Evolutionary conservation across 1,284 basidiomycete species (phyloP).

Genomic region (Veloboletus limbatus): DNA sequence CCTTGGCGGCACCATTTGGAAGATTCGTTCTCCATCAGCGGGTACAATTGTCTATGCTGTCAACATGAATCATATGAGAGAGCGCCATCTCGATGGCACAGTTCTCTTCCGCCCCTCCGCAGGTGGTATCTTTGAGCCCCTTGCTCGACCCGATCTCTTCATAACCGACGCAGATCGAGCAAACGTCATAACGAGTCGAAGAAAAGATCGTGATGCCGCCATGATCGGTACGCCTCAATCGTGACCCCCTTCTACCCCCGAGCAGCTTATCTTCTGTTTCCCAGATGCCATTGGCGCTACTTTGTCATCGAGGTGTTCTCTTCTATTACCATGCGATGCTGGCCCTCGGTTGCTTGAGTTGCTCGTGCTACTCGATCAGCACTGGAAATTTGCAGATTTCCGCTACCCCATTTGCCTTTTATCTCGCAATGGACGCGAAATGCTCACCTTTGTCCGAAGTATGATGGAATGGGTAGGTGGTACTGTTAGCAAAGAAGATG

Average conservation of each 20-base stretch:
- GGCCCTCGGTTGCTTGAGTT: conserved; percentile 93
- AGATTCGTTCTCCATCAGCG: conserved; percentile 93
- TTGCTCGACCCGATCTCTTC: conserved; percentile 86
- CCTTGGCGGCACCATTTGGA: conserved; percentile 97
- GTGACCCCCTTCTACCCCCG: background rate
- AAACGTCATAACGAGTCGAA: conserved; percentile 77
- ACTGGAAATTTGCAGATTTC: conserved; percentile 88
- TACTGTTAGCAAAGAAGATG: conserved; percentile 85
- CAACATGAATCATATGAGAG: conserved; percentile 94
- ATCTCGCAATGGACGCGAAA: conserved; percentile 87
- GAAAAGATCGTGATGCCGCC: conserved; percentile 89
- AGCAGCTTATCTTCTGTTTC: conserved; percentile 7
- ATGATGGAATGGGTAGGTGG: conserved; percentile 99
- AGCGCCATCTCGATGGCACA: conserved; percentile 95
- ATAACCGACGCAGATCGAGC: conserved; percentile 92
- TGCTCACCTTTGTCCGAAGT: conserved; percentile 91
- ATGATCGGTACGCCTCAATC: conserved; percentile 65
- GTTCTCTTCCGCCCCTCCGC: conserved; percentile 72
- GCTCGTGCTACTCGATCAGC: conserved; percentile 93
- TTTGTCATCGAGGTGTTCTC: conserved; percentile 70
- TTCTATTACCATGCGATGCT: conserved; percentile 91
- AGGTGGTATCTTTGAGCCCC: conserved; percentile 82
- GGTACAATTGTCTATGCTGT: conserved; percentile 97
- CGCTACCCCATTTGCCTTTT: conserved; percentile 89
- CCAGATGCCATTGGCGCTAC: conserved; percentile 74